Percentiles rank a stretch among this genome's conserved stretches.
phyloP scores from a whole-genome alignment of 208 protist genomes.

The Crithidia expoeki region DNA sequence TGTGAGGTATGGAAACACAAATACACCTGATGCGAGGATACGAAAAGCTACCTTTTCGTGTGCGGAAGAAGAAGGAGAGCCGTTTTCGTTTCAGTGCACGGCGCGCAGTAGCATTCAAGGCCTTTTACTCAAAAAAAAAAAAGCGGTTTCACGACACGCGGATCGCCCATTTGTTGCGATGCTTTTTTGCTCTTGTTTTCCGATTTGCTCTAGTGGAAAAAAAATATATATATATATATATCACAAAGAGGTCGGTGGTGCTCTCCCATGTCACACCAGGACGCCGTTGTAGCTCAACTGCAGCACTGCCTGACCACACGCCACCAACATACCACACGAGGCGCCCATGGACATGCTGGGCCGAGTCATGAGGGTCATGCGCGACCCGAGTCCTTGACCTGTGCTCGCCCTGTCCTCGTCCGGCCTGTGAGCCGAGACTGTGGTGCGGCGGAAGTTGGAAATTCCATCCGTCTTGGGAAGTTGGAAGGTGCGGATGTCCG shows the following conservation, averaged over 20 bases:
- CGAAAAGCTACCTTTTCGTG: too few species aligned
- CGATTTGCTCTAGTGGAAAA: not conserved
- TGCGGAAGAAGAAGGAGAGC: too few species aligned
- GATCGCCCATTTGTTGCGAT: not conserved
- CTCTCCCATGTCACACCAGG: not conserved
- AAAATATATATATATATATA: not conserved
- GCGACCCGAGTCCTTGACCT: conserved; percentile 48
- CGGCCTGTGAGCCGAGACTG: conserved; percentile 28
- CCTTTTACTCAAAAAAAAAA: conserved; percentile 3
- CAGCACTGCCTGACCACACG: conserved; percentile 68
- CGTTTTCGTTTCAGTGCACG: too few species aligned
- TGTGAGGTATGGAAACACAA: too few species aligned
- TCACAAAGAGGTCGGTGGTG: not conserved
- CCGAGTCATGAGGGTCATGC: conserved; percentile 55
- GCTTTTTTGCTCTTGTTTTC: not conserved
- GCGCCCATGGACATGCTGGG: conserved; percentile 59
- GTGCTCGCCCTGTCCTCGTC: conserved; percentile 15
- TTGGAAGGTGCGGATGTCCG: conserved; percentile 46
- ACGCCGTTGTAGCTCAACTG: conserved; percentile 69
- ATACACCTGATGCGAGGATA: too few species aligned
- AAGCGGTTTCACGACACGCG: not conserved
- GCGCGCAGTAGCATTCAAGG: too few species aligned
- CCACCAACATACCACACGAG: conserved; percentile 65
- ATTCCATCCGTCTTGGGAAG: conserved; percentile 51
- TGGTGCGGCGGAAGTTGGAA: conserved; percentile 36